Evolutionary conservation across 1,139 yeast genomes (phyloP), one percentile per base, ranked within the genome.

Genomic region (Candida glucosophila): DNA sequence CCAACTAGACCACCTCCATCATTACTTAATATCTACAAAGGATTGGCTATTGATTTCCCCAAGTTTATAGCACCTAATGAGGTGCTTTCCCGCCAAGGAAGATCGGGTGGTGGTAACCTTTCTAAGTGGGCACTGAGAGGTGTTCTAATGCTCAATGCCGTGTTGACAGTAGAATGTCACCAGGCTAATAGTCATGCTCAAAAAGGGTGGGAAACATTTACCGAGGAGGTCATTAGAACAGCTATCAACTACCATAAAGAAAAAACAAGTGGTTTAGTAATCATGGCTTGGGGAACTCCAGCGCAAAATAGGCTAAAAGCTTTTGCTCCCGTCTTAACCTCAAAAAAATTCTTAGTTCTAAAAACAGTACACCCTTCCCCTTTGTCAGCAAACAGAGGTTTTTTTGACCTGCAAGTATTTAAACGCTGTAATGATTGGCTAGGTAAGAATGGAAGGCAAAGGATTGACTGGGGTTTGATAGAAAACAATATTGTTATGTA

Each of bases 351-450:
- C 31, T 43, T 62, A 28, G 73, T 83, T 0, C 54, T 90, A 23
- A 67, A 67, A 34, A 67, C 88, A 1, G 97, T 85, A 1, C 99
- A 92, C 52, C 99, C 99, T 1, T 81, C 94, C 20, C 98, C 99
- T 1, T 57, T 90, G 29, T 80, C 94, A 36, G 98, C 98, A 0
- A 64, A 75, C 15, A 61, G 94, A 28, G 93, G 93, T 0, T 86
- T 81, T 45, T 85, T 85, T 41, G 72, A 73, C 5, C 76, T 80
- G 48, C 55, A 60, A 17, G 94, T 83, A 39, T 86, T 85, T 49
- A 58, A 51, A 26, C 64, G 66, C 42, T 77, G 90, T 25, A 86
- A 86, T 44, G 71, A 70, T 8, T 86, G 94, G 93, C 58, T 86
- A 9, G 55, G 55, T 12, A 43, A 46, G 11, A 62, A 66, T 23